Evolutionary conservation across 179 eudicot genomes (phyloP).

Genomic region (Nepenthes alata): DNA sequence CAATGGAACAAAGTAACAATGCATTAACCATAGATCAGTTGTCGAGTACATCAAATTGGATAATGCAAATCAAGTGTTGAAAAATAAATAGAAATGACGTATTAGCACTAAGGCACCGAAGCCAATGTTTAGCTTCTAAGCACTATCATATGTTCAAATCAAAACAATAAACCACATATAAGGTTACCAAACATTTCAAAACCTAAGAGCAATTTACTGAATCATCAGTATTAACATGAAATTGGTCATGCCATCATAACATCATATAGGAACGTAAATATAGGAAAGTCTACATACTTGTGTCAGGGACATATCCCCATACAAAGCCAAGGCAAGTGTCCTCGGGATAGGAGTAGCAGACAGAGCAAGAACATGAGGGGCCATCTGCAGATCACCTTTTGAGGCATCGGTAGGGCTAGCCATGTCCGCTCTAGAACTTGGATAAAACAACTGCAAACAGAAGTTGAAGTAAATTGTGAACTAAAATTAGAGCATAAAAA

Average conservation of each 20-base stretch:
- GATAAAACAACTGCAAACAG: constrained; percentile 56
- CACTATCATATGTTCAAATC: no score
- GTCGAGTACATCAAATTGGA: no score
- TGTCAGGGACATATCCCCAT: constrained; percentile 90
- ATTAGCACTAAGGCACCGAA: no score
- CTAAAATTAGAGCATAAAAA: background rate
- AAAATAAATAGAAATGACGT: no score
- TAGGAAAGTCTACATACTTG: constrained; percentile 35
- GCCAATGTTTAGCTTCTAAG: no score
- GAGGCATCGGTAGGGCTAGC: constrained; percentile 26
- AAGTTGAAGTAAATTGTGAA: constrained; percentile 3
- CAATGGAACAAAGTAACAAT: no score
- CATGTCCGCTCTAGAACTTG: constrained; percentile 24
- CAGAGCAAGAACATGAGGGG: constrained; percentile 94
- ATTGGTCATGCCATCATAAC: background rate
- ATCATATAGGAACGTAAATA: background rate
- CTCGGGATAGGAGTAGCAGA: constrained; percentile 98
- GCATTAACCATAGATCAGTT: no score
- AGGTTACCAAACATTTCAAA: no score
- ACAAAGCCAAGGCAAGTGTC: constrained; percentile 84
- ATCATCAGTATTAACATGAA: no score
- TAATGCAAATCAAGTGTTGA: no score
- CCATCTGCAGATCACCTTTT: constrained; percentile 45
- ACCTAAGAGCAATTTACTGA: no score
- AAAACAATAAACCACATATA: no score